These are phyloP conservation scores for Vitis hybrid DNA, from an alignment of 177 flowering plant species.

Conservation along the genomic window DNA sequence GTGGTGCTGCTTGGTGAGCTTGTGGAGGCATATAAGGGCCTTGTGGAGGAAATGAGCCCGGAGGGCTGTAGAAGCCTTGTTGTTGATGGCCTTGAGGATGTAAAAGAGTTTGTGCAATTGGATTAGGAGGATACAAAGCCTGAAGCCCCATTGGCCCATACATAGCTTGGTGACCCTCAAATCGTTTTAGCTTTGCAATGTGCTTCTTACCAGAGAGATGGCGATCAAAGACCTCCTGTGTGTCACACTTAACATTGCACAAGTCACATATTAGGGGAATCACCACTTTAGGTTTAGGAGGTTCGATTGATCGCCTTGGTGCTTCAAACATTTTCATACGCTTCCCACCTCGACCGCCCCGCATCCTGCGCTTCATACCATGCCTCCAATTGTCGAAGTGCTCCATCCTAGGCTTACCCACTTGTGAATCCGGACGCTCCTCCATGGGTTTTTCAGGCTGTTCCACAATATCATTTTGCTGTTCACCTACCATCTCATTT, in stretches of 20 bases:
- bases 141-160: conserved; percentile 31
- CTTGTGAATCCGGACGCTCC: conserved; percentile 13
- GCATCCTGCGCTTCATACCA: conserved; percentile 44
- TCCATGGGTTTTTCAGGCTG: conserved; percentile 17
- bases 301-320: conserved; percentile 23
- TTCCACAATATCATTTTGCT: conserved; percentile 12
- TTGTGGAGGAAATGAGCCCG: conserved; percentile 1
- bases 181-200: conserved; percentile 38
- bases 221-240: conserved; percentile 50
- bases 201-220: conserved; percentile 76
- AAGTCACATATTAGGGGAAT: conserved; percentile 58
- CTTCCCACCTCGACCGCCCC: conserved; percentile 38
- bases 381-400: conserved; percentile 23
- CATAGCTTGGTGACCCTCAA: conserved; percentile 37
- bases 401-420: conserved; percentile 23
- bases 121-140: conserved; percentile 36
- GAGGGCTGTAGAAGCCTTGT: conserved; percentile 11
- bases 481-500: conserved; percentile 18
- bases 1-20: conserved; percentile 8
- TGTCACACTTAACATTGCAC: conserved; percentile 71
- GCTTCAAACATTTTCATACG: conserved; percentile 23
- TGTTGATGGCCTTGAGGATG: conserved; percentile 19
- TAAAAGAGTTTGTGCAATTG: conserved; percentile 16
- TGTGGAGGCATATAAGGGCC: conserved; percentile 11
- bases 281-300: conserved; percentile 41